phyloP scores from a whole-genome alignment of 2,329 filamentous ascomycete genomes.

The Penicillium hordei region DNA sequence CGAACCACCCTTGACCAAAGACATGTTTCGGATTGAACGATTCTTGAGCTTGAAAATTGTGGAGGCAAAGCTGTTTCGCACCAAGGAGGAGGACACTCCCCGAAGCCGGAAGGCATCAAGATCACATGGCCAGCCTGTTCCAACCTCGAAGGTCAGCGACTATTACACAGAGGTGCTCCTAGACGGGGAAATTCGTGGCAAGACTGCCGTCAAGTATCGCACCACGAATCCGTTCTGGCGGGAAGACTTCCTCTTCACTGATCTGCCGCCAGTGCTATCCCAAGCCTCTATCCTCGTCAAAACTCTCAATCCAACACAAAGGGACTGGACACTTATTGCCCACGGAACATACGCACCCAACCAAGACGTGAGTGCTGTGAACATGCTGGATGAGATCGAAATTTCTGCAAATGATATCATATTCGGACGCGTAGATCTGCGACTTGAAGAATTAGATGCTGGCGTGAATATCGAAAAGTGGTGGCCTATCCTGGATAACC shows the following conservation, averaged over 20 bases:
- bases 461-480: conserved; percentile 82
- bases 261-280: conserved; percentile 50
- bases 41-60: conserved; percentile 60
- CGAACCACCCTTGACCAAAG: conserved; percentile 43
- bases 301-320: conserved; percentile 48
- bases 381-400: conserved; percentile 48
- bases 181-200: conserved; percentile 50
- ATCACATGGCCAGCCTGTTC: conserved; percentile 29
- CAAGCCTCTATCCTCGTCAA: conserved; percentile 49
- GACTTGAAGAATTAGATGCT: conserved; percentile 73
- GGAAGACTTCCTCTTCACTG: conserved; percentile 49
- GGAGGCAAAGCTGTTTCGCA: conserved; percentile 57
- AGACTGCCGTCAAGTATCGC: conserved; percentile 49
- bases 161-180: conserved; percentile 52
- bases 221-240: conserved; percentile 51
- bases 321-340: conserved; percentile 51
- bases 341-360: conserved; percentile 46
- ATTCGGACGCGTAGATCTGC: conserved; percentile 69
- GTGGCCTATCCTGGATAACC: conserved; percentile 77
- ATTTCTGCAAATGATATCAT: conserved; percentile 49
- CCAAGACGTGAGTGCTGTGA: conserved; percentile 42
- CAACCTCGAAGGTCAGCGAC: conserved; percentile 37
- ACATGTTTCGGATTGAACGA: conserved; percentile 68
- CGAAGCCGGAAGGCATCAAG: conserved; percentile 37
- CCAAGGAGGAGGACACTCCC: conserved; percentile 32